Evolutionary conservation across 1,284 basidiomycete species (phyloP).

Genomic region (Puccinia horiana): DNA sequence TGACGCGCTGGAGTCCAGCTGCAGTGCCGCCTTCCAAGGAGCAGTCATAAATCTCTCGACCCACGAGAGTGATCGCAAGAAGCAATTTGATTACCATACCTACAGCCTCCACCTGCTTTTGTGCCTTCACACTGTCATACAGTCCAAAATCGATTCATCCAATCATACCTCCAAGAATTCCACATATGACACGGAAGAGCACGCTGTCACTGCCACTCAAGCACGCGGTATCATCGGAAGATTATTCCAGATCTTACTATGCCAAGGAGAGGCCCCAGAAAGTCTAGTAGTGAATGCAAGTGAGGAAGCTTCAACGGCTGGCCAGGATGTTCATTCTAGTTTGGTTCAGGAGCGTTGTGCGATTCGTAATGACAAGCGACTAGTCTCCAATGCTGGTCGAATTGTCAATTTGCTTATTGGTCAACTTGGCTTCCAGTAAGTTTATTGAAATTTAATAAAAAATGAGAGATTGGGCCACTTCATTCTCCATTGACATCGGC

Average conservation of each 20-base stretch:
- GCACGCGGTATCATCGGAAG: conserved; percentile 25
- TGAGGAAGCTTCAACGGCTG: background rate
- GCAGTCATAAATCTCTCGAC: conserved; percentile 44
- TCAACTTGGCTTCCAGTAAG: conserved; percentile 67
- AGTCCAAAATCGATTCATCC: conserved; percentile 23
- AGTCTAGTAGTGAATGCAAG: background rate
- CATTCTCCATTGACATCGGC: background rate
- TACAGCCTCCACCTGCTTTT: conserved; percentile 41
- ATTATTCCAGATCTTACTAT: conserved; percentile 30
- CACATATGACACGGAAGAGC: background rate
- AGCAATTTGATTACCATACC: conserved; percentile 18
- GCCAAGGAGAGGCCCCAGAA: background rate
- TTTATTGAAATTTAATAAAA: background rate
- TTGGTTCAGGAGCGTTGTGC: background rate
- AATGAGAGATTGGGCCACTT: background rate
- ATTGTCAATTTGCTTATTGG: conserved; percentile 72
- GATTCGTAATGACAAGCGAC: conserved; percentile 47
- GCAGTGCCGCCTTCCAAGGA: conserved; percentile 61
- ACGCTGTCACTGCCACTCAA: background rate
- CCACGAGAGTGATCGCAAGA: background rate
- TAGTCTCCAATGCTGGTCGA: conserved; percentile 68
- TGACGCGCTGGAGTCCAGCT: conserved; percentile 73
- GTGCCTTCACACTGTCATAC: conserved; percentile 34
- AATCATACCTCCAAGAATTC: background rate
- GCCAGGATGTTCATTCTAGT: background rate